Base-by-base conservation (phyloP, 768 basidiomycete genomes). In the Rhizopogon rudus region DNA sequence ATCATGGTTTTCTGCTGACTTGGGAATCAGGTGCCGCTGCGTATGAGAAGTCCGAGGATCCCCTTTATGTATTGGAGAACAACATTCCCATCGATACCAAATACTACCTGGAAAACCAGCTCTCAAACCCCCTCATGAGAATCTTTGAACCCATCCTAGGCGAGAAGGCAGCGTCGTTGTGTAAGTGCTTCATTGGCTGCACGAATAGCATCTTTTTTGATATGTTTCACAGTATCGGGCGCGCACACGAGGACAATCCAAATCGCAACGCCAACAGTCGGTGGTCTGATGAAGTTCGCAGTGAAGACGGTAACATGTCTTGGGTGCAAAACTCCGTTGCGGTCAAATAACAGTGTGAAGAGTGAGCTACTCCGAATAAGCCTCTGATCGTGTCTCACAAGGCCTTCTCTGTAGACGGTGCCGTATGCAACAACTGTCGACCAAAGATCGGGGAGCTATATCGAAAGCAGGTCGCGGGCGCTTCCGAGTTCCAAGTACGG, bases 91-190 rank as follows among this genome's bases (percentile, higher is more conserved):
- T 99, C 58, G 97, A 99, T 66, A 98, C 97, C 5, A 88, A 91
- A 65, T 98, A 99, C 70, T 99, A 98, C 67, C 83, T 99, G 46
- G 96, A 99, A 55, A 98, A 98, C 64, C 97, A 99, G 67, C 82
- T 99, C 0, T 92, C 94, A 1, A 98, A 98, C 67, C 97, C 97
- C 7, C 77, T 99, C 1, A 82, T 98, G 86, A 81, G 97, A 57
- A 99, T 99, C 60, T 98, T 99, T 67, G 97, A 99, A 68, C 97
- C 97, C 13, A 93, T 99, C 63, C 73, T 98, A 12, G 96, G 96
- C 1, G 94, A 95, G 40, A 94, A 91, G 62, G 93, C 96, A 5
- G 76, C 80, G 17, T 89, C 88, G 6, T 71, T 99, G 20, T 73
- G 94, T 95, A 62, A 64, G 90, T 73, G 35, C 40, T 44, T 35